Percentiles rank a stretch among this genome's conserved stretches.
phyloP scores from a whole-genome alignment of 2,329 filamentous ascomycete genomes.

The Beauveria australis region DNA sequence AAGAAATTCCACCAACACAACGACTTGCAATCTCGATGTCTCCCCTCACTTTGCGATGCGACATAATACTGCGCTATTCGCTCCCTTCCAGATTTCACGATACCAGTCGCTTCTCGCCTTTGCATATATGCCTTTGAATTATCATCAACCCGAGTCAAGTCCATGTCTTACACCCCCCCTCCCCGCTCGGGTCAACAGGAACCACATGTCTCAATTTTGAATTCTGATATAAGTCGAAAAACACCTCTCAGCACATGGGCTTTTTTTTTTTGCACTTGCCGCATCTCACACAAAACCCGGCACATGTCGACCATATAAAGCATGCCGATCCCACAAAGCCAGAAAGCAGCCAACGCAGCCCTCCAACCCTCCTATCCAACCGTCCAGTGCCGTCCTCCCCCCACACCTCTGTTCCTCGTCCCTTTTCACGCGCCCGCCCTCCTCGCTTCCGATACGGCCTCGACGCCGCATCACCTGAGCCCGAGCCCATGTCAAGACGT shows the following conservation, averaged over 20 bases:
- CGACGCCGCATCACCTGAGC: neutral
- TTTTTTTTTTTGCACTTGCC: neutral
- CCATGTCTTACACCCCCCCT: neutral
- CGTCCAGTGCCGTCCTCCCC: neutral
- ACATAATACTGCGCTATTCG: too few species aligned
- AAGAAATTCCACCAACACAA: too few species aligned
- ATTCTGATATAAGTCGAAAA: neutral
- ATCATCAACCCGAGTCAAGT: neutral
- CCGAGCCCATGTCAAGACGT: neutral
- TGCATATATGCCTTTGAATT: neutral
- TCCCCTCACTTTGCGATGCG: neutral
- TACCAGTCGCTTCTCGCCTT: too few species aligned
- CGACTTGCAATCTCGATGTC: too few species aligned
- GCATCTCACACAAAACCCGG: neutral
- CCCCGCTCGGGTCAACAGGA: too few species aligned
- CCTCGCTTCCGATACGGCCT: neutral
- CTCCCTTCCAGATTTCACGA: too few species aligned
- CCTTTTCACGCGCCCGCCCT: neutral
- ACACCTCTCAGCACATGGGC: neutral
- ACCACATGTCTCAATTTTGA: neutral
- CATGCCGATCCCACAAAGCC: neutral
- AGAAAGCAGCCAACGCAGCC: neutral
- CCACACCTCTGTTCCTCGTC: neutral
- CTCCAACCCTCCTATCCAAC: too few species aligned
- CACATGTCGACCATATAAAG: neutral